Percentiles rank a stretch among this genome's conserved stretches.
These are phyloP conservation scores for Ophiostoma ips DNA, from an alignment of 2,329 filamentous ascomycete species.

Conservation along the genomic window DNA sequence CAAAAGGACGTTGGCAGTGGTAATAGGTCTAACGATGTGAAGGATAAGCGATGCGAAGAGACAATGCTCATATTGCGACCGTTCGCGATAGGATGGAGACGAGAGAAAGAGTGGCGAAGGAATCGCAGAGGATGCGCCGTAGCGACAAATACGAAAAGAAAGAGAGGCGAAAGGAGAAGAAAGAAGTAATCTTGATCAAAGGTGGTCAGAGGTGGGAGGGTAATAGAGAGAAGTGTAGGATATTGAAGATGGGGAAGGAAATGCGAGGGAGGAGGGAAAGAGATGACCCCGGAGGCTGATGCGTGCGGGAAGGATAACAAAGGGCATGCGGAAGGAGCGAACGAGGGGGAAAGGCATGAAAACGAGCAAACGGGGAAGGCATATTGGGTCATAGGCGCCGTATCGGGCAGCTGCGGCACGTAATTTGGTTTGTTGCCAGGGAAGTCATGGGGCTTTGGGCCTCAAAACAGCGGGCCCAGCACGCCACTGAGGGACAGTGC, in stretches of 20 bases:
- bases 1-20: background rate
- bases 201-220: too few relatives aligned
- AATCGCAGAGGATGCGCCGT: background rate
- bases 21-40: background rate
- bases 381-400: background rate
- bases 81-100: background rate
- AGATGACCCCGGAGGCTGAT: background rate
- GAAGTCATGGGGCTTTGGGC: background rate
- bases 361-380: background rate
- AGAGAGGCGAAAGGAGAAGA: background rate
- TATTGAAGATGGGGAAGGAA: background rate
- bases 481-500: background rate
- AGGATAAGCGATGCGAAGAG: background rate
- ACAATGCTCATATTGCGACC: constrained; percentile 3
- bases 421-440: background rate
- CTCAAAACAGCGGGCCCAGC: background rate
- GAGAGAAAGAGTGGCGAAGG: background rate
- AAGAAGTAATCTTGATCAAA: background rate
- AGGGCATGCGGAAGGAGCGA: background rate
- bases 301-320: background rate
- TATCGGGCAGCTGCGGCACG: background rate
- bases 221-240: background rate
- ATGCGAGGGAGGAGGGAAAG: background rate
- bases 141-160: background rate
- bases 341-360: background rate